phyloP scores from a whole-genome alignment of 495 filamentous ascomycete genomes.

The Chaetomium tenue region DNA sequence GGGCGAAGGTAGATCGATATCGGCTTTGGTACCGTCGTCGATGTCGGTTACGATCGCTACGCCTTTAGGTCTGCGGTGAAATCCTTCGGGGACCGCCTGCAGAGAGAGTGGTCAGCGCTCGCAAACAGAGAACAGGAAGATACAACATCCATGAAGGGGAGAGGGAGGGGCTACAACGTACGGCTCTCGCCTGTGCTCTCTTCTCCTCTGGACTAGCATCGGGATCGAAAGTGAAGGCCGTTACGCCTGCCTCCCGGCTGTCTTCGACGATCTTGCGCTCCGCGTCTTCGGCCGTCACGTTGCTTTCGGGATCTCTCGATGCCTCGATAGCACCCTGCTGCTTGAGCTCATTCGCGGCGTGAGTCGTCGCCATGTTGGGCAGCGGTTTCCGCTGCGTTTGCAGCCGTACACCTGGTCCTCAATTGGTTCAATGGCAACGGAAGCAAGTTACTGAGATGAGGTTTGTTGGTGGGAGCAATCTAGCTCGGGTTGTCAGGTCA shows the following conservation, averaged over 20 bases:
- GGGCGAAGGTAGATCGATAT: conserved; percentile 76
- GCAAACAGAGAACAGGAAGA: not conserved
- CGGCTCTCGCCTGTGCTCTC: conserved; percentile 70
- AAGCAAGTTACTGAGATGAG: not conserved
- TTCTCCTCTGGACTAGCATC: conserved; percentile 83
- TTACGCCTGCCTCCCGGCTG: conserved; percentile 68
- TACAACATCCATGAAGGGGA: not conserved
- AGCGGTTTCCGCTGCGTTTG: conserved; percentile 19
- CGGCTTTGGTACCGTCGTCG: conserved; percentile 64
- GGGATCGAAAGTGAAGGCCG: conserved; percentile 83
- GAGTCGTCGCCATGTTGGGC: conserved; percentile 42
- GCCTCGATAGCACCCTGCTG: conserved; percentile 73
- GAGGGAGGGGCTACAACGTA: conserved; percentile 50
- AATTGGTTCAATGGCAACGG: conserved; percentile 28
- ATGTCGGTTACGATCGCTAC: conserved; percentile 72
- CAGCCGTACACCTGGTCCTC: conserved; percentile 21
- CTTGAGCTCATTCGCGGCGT: conserved; percentile 62
- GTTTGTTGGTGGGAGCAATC: conserved; percentile 5
- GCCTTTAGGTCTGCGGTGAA: conserved; percentile 65
- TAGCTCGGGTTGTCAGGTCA: not conserved
- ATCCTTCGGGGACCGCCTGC: conserved; percentile 53
- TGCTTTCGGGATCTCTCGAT: conserved; percentile 63
- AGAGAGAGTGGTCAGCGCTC: conserved; percentile 19
- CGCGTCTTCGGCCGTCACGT: conserved; percentile 65
- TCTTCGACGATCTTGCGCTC: conserved; percentile 71